Base-by-base conservation (phyloP, 306 rosid species). In the Sechiopsis laciniata region DNA sequence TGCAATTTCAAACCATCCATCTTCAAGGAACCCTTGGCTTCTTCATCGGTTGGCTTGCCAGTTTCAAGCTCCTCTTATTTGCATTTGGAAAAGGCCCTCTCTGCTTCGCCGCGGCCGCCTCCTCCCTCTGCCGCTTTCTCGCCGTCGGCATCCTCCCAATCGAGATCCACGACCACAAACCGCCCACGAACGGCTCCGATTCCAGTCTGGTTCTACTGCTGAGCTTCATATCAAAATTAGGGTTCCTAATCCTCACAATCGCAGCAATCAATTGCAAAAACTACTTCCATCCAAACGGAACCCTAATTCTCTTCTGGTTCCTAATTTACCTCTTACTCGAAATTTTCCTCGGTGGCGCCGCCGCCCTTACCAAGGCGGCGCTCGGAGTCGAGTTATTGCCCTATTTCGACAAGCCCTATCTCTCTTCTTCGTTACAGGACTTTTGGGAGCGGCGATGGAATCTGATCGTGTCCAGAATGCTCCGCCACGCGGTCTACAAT, bases 401-500 rank as follows among this genome's bases (percentile, higher is more conserved):
- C 1, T 87, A 80, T 22, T 88, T 88, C 87, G 75, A 88, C 0
- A 75, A 85, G 32, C 95, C 97, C 1, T 56, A 89, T 14, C 75
- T 84, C 3, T 83, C 96, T 0, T 77, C 88, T 12, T 91, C 96
- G 11, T 81, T 89, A 0, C 97, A 89, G 55, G 89, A 91, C 57
- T 91, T 89, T 37, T 89, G 97, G 97, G 89, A 91, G 0, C 72
- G 82, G 48, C 77, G 97, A 46, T 91, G 97, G 97, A 91, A 89
- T 69, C 85, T 89, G 54, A 82, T 86, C 83, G 88, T 82, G 11
- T 79, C 85, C 7, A 76, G 81, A 21, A 86, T 83, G 74, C 86
- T 91, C 42, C 77, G 88, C 4, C 81, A 83, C 0, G 69, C 90
- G 0, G 86, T 91, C 4, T 91, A 87, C 65, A 80, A 81, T 9